These are phyloP conservation scores for Rhynchospora tenuis DNA, from an alignment of 176 grass and related monocot species.

Conservation along the genomic window DNA sequence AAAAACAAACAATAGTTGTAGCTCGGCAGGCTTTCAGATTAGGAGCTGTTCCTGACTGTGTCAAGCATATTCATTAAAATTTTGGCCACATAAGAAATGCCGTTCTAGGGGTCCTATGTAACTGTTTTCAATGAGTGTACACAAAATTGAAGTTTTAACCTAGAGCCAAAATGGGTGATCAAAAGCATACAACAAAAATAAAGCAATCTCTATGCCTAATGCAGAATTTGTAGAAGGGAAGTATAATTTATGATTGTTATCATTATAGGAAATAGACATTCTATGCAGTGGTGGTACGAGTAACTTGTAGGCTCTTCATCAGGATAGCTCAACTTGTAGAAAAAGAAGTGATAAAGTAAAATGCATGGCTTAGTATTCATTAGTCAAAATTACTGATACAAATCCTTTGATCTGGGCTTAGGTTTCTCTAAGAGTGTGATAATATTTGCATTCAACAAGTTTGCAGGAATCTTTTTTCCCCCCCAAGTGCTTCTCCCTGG, in stretches of 20 bases:
- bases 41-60: not conserved
- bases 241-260: not conserved
- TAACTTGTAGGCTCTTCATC: not conserved
- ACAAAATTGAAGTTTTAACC: not conserved
- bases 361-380: conserved; percentile 6
- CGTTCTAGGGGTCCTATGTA: not conserved
- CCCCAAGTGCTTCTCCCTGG: not conserved
- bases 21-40: not conserved
- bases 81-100: not conserved
- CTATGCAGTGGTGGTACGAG: not conserved
- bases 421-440: not conserved
- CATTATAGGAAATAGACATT: not conserved
- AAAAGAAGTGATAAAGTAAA: not conserved
- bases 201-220: not conserved
- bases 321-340: not conserved
- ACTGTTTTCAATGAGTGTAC: not conserved
- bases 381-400: not conserved
- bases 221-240: not conserved
- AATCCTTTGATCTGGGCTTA: not conserved
- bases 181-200: not conserved
- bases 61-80: not conserved
- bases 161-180: not conserved
- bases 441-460: not conserved
- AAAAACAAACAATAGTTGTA: not conserved
- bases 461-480: not conserved